These are phyloP conservation scores for Pythium rishiriense DNA, from an alignment of 352 stramenopile species.

Conservation along the genomic window DNA sequence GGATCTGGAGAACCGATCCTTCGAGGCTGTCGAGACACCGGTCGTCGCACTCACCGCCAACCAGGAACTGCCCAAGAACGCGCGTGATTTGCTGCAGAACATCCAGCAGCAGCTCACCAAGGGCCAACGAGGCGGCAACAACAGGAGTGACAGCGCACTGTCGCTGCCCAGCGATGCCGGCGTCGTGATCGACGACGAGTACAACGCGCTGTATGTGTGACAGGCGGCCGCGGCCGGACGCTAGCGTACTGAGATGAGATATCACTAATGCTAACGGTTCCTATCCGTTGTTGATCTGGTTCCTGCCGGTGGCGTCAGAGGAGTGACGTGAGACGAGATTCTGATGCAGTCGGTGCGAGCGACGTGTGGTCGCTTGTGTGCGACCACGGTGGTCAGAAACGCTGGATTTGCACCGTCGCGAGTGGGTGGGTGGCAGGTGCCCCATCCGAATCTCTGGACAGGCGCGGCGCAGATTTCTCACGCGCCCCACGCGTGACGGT, in stretches of 20 bases:
- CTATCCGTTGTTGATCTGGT: constrained; percentile 1
- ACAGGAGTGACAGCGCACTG: background rate
- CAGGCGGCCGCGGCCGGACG: too few relatives aligned
- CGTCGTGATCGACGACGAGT: constrained; percentile 49
- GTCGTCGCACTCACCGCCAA: constrained; percentile 40
- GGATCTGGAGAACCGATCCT: constrained; percentile 48
- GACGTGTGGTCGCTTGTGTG: too few relatives aligned
- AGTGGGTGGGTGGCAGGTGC: background rate
- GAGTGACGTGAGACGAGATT: constrained; percentile 8
- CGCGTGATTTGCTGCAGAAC: constrained; percentile 49
- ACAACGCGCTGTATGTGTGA: constrained; percentile 54
- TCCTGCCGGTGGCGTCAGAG: background rate
- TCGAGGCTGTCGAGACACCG: constrained; percentile 27
- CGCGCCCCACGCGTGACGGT: background rate
- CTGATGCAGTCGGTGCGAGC: constrained; percentile 8
- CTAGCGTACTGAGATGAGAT: background rate
- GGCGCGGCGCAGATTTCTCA: constrained; percentile 3
- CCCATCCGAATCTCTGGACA: constrained; percentile 19
- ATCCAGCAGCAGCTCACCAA: constrained; percentile 45
- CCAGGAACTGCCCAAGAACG: constrained; percentile 53
- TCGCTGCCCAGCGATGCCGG: constrained; percentile 8
- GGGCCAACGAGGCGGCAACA: background rate
- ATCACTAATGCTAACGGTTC: background rate
- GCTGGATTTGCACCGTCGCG: background rate
- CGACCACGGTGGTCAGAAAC: constrained; percentile 8